Base-by-base conservation (phyloP, 495 filamentous ascomycete species). In the Cetradonia linearis region DNA sequence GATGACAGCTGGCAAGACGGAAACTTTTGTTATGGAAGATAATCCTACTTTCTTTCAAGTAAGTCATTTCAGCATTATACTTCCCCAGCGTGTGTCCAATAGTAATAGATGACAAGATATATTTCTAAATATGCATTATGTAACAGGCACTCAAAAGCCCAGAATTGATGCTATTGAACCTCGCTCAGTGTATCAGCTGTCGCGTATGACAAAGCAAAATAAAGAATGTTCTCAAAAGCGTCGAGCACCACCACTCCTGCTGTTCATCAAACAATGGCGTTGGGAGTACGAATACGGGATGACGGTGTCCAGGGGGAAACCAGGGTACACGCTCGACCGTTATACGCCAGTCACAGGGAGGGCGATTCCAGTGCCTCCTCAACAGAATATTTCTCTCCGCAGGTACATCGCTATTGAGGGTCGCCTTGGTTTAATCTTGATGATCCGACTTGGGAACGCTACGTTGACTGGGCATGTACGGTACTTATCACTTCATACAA, bases 31-130 rank as follows among this genome's bases (percentile, higher is more conserved):
- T 20, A 49, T 49, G 25, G 47, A 49, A 11, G 47, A 49, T 28
- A 49, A 49, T 16, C 47, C 47, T 49, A 49, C 47, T 3, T 49
- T 49, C 47, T 3, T 49, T 49, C 47, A 49, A 16, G 47, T 49
- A 49, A 25, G 47, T 49, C 47, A 14, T 49, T 49, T 20, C 25
- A 49, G 47, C 10, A 5, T 30, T 30, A 49, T 49, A 11, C 27
- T 5, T 8, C 5, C 13, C 4, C 9, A 30, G 11, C 16, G 3
- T 9, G 5, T 18, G 16, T 9, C 47, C 4, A 14, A 30, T 27
- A 5, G 16, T 27, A 5, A 1, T 8, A 30, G 27, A 8, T 13
- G 7, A 16, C 13, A 23, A 49, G 1, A 10, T 13, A 16, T n/a
- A 16, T 23, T 49, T 1, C 25, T 1, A 5, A 23, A n/a, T n/a